Conservation (phyloP, 73 alveolate species). For the Durusdinium trenchii region DNA sequence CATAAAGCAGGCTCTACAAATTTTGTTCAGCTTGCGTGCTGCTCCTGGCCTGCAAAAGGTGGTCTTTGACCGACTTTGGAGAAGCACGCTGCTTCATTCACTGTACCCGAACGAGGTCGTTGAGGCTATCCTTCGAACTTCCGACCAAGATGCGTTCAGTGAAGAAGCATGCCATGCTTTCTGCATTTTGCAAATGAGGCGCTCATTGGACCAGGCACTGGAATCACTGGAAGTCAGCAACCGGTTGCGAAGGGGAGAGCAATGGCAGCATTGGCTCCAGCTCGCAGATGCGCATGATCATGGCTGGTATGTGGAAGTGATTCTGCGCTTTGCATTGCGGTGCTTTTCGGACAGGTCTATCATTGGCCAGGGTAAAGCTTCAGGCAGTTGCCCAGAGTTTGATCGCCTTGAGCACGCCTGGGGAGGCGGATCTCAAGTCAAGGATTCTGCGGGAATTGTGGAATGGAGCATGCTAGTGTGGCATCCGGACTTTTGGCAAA, state of each 20-base stretch:
- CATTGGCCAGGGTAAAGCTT: not conserved
- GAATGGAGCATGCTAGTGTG: not conserved
- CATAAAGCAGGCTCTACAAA: not conserved
- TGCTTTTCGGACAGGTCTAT: not conserved
- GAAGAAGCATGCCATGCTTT: conserved; percentile 32
- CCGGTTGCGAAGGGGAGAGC: not conserved
- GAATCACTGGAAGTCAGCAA: no score
- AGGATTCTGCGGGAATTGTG: not conserved
- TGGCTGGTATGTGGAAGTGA: not conserved
- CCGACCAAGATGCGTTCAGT: not conserved
- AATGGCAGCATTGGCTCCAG: not conserved
- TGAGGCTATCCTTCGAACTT: not conserved
- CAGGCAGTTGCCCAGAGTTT: not conserved
- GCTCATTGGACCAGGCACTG: not conserved
- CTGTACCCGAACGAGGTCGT: not conserved
- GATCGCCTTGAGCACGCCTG: not conserved
- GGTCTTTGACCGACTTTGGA: not conserved
- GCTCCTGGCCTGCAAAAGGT: not conserved
- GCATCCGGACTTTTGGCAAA: not conserved
- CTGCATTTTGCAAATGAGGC: not conserved
- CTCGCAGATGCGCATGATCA: not conserved
- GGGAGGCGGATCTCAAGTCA: not conserved
- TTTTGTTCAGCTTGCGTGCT: not conserved
- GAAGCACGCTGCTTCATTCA: not conserved
- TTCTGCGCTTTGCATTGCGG: not conserved